Percentiles rank a stretch among this genome's conserved stretches.
Evolutionary conservation across 2,329 filamentous ascomycete species (phyloP).

Genomic region (Penicillium olsonii): DNA sequence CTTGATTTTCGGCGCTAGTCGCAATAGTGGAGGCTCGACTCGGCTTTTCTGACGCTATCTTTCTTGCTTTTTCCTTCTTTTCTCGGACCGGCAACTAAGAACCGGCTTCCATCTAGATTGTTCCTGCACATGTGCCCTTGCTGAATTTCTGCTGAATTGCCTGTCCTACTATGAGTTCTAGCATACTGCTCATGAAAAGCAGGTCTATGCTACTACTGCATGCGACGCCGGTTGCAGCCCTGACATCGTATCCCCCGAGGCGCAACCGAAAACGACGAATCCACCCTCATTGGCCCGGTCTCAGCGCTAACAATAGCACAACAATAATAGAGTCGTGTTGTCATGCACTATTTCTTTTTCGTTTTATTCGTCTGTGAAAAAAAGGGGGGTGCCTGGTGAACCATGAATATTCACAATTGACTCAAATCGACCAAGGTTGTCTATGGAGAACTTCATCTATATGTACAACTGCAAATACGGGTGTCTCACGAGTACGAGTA

Average conservation of each 20-base stretch:
- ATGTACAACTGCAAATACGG: too few relatives aligned
- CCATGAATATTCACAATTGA: too few relatives aligned
- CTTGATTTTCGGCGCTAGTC: constrained; percentile 7
- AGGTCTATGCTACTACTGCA: too few relatives aligned
- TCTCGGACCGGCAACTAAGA: constrained; percentile 2
- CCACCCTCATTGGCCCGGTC: constrained; percentile 11
- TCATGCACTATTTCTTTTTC: constrained; percentile 12
- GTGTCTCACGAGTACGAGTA: constrained; percentile 17
- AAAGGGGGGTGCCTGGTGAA: neutral
- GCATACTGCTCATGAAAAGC: too few relatives aligned
- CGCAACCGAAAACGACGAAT: too few relatives aligned
- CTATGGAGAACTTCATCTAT: too few relatives aligned
- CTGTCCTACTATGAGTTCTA: too few relatives aligned
- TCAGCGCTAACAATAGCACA: constrained; percentile 14
- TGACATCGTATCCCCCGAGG: neutral
- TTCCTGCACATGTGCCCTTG: too few relatives aligned
- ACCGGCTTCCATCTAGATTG: too few relatives aligned
- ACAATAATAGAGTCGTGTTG: constrained; percentile 14
- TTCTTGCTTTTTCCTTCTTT: neutral
- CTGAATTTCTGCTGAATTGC: too few relatives aligned
- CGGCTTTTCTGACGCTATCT: constrained; percentile 1
- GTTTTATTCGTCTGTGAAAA: constrained; percentile 1
- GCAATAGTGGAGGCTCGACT: constrained; percentile 3
- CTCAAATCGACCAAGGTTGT: too few relatives aligned
- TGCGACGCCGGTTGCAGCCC: too few relatives aligned